These are phyloP conservation scores for Trichoderma reesei DNA, from an alignment of 495 filamentous ascomycete species.

Conservation along the genomic window DNA sequence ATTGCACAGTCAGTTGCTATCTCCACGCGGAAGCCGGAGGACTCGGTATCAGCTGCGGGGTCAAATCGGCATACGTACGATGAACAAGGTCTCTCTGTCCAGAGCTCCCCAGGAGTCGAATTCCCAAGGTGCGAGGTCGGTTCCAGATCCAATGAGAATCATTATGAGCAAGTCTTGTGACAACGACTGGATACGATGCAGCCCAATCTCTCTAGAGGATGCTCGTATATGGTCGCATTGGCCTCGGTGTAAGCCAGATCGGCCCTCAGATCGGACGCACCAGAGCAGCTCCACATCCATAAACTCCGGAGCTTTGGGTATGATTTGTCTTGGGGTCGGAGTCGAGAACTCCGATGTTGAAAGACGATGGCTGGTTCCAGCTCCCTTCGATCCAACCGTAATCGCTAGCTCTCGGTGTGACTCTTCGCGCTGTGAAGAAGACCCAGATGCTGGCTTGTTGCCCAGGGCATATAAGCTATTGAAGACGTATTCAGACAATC, in stretches of 20 bases:
- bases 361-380: neutral
- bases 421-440: neutral
- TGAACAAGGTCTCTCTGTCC: too few species aligned
- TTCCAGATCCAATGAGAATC: too few species aligned
- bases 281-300: neutral
- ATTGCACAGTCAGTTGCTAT: too few species aligned
- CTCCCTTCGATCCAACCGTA: neutral
- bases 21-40: too few species aligned
- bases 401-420: neutral
- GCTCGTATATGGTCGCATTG: neutral
- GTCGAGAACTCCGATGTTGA: neutral
- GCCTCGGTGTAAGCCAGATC: neutral
- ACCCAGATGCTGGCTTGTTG: neutral
- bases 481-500: neutral
- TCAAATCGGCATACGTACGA: too few species aligned
- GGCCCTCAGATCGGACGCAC: neutral
- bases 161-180: too few species aligned
- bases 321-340: neutral
- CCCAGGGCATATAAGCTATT: neutral
- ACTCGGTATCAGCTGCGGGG: too few species aligned
- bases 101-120: too few species aligned
- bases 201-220: too few species aligned
- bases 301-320: neutral
- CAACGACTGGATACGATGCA: too few species aligned
- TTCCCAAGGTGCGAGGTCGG: too few species aligned